A percentile compares a stretch with the other conserved stretches of the same genome.
Conservation (phyloP, 805 yeast species). For the Blastobotrys americana region DNA sequence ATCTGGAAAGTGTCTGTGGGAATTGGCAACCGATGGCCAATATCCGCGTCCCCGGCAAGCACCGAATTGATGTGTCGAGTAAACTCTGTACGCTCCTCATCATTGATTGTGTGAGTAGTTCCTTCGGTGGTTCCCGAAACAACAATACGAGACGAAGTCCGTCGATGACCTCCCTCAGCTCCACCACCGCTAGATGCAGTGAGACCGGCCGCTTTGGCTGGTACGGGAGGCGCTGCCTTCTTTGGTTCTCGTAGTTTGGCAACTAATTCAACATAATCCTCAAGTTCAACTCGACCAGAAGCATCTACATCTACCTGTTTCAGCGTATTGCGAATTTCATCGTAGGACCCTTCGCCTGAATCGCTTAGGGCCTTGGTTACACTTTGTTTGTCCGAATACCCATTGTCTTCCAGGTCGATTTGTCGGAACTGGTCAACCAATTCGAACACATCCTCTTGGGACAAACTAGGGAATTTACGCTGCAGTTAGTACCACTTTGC, state of each 20-base stretch:
- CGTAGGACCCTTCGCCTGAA: slow-evolving; percentile 76
- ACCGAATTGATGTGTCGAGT: slow-evolving; percentile 93
- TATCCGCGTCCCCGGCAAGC: slow-evolving; percentile 76
- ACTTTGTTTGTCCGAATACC: slow-evolving; percentile 88
- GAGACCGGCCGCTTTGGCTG: slow-evolving; percentile 2
- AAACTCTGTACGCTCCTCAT: slow-evolving; percentile 93
- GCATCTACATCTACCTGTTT: slow-evolving; percentile 91
- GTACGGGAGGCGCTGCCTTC: slow-evolving; percentile 6
- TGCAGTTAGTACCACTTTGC: too few species aligned
- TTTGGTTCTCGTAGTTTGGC: slow-evolving; percentile 62
- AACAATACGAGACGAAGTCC: slow-evolving; percentile 47
- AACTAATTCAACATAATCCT: slow-evolving; percentile 80
- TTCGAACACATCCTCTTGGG: slow-evolving; percentile 78
- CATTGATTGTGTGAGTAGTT: slow-evolving; percentile 92
- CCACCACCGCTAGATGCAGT: slow-evolving; percentile 1
- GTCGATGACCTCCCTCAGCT: slow-evolving; percentile 10
- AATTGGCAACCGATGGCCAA: slow-evolving; percentile 81
- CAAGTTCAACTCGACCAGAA: slow-evolving; percentile 93
- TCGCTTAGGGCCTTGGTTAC: slow-evolving; percentile 78
- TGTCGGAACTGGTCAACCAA: slow-evolving; percentile 39
- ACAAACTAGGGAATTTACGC: slow-evolving; percentile 79
- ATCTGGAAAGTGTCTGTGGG: slow-evolving; percentile 92
- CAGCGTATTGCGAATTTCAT: slow-evolving; percentile 87
- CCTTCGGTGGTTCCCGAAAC: slow-evolving; percentile 85
- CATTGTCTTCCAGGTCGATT: slow-evolving; percentile 85